Evolutionary conservation across 2,329 filamentous ascomycete species (phyloP).

Genomic region (Penicillium hesseltinei): DNA sequence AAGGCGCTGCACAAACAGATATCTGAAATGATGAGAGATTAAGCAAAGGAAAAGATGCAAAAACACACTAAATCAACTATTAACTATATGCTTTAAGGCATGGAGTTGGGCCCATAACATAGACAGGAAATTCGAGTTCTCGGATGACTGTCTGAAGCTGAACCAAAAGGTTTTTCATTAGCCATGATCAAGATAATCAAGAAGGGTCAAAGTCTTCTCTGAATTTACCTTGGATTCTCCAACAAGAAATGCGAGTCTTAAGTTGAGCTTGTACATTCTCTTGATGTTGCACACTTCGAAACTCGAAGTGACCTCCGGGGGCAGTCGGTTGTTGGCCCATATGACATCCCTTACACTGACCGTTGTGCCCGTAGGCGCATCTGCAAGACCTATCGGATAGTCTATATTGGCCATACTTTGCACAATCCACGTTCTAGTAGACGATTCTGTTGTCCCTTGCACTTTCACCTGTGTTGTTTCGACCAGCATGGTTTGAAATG

Average conservation of each 20-base stretch:
- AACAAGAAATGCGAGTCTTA: constrained; percentile 15
- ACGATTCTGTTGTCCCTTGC: constrained; percentile 1
- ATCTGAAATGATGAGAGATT: background rate
- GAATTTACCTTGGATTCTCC: constrained; percentile 7
- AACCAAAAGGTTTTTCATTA: background rate
- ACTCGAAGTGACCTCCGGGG: constrained; percentile 8
- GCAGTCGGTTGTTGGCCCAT: constrained; percentile 6
- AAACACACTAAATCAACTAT: too few species aligned
- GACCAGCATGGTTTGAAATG: constrained; percentile 23
- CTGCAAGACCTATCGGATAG: background rate
- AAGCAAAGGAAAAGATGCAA: background rate
- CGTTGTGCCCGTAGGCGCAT: background rate
- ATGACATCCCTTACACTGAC: background rate
- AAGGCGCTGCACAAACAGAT: background rate
- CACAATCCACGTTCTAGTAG: constrained; percentile 12
- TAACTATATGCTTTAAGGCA: background rate
- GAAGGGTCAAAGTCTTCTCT: background rate
- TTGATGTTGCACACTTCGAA: constrained; percentile 23
- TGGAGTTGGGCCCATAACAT: constrained; percentile 5
- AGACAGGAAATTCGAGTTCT: constrained; percentile 19
- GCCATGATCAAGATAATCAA: background rate
- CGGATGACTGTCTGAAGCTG: constrained; percentile 6
- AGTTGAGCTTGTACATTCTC: constrained; percentile 13
- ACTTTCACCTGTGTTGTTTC: constrained; percentile 18
- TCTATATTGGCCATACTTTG: constrained; percentile 19